Evolutionary conservation across 1,139 yeast genomes (phyloP), one percentile per base, ranked within the genome.

Genomic region (Kurtzmaniella natalensis): DNA sequence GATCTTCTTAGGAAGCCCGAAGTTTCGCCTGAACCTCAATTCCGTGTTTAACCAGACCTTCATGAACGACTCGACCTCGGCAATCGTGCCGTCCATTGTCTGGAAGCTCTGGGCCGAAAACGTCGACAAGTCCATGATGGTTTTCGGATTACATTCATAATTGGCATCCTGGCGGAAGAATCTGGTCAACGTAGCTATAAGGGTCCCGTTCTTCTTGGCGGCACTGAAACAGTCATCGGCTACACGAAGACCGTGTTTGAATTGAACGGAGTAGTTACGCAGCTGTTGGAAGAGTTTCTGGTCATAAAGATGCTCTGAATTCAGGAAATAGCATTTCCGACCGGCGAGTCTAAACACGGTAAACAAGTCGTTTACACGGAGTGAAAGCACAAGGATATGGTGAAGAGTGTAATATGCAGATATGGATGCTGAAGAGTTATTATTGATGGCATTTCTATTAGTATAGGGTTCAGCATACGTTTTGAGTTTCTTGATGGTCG

Each of bases 111-210:
- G 75, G 34, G 48, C 50, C 3, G 59, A 48, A 36, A 66, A 67
- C 32, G 61, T 64, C 15, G 51, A 50, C 32, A 73, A 59, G 32
- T 73, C 79, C 11, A 50, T 40, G 4, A 71, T 49, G 30, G 51
- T 60, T 32, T 68, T 66, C 3, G 61, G 47, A 34, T 59, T 61
- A 7, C 61, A 55, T 19, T 58, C 64, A 43, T 59, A 60, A 18
- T 41, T 41, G 1, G 76, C 55, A 28, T 68, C 70, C 40, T 69
- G 70, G 30, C 79, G 59, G 2, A 78, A 58, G 25, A 71, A 64
- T 37, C 75, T 61, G 0, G 78, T 61, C 25, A 77, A 57, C 6
- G 67, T 64, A 7, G 81, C 76, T 25, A 76, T 55, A 17, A 78
- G 48, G 13, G 72, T 61, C 9, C 77, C 77, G 44, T 75, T 78